Evolutionary conservation across 345 rosid genomes (phyloP), one percentile per base, ranked within the genome.

Genomic region (Mercurialis annua): DNA sequence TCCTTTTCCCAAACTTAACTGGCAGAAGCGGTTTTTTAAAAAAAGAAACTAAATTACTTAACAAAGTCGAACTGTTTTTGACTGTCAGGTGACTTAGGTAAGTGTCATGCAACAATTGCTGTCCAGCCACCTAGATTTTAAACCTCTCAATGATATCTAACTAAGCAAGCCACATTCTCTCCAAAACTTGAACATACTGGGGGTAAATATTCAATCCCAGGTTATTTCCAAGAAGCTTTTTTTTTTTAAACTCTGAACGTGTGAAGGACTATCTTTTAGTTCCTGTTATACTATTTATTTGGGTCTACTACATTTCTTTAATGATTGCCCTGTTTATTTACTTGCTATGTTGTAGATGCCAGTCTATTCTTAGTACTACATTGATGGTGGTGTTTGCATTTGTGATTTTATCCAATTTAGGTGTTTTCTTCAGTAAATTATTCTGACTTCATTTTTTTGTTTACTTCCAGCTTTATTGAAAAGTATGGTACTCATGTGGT

Each of bases 401-500:
- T 20, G 27, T 34, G 27, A 12, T 50, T n/a, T 49, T n/a, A 7
- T 20, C 0, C 30, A 44, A 49, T 16, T 64, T 20, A 51, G 34
- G 43, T 33, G 47, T 4, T 29, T 58, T 24, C 30, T 34, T 33
- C 34, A 38, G 24, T 26, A 36, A n/a, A 26, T 47, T 34, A 1
- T 16, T 1, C 20, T 30, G 2, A 8, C 34, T 23, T 1, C 17
- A 30, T 54, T 72, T 66, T 33, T 5, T n/a, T n/a, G 21, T 40
- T 44, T 4, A 7, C 48, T 26, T 60, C 40, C 74, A 75, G 79
- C 20, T 75, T 75, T 40, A 70, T 75, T n/a, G 79, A 75, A 46
- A 75, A 71, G 44, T 75, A 75, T 66, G 79, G 79, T 7, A 75
- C 79, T 2, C 79, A 75, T 11, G 59, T 60, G 27, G 52, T 75